These are phyloP conservation scores for Nemania diffusa DNA, from an alignment of 2,329 filamentous ascomycete genomes.

Conservation along the genomic window DNA sequence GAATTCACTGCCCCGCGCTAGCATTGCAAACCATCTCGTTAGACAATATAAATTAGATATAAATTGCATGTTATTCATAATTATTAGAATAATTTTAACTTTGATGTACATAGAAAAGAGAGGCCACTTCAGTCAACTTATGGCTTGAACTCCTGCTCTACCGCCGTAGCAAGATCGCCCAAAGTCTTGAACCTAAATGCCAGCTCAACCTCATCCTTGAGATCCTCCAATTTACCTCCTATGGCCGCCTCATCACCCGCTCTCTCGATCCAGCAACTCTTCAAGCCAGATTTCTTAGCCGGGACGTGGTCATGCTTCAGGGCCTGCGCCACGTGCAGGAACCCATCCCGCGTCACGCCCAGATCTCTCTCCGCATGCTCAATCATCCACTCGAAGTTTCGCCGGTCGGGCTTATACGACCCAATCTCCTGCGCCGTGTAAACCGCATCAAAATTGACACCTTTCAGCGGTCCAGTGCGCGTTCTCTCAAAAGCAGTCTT, in stretches of 20 bases:
- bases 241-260: constrained; percentile 52
- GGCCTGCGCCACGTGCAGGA: constrained; percentile 71
- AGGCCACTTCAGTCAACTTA: no score
- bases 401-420: constrained; percentile 73
- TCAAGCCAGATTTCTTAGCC: constrained; percentile 67
- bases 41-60: no score
- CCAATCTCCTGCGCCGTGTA: constrained; percentile 78
- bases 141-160: constrained; percentile 48
- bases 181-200: constrained; percentile 69
- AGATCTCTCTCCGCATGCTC: constrained; percentile 63
- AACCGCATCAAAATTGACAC: constrained; percentile 66
- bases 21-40: no score
- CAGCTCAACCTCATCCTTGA: constrained; percentile 49
- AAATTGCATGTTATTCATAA: no score
- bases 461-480: constrained; percentile 58
- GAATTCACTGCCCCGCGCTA: no score
- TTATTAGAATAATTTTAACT: no score
- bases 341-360: constrained; percentile 60
- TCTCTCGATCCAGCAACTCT: constrained; percentile 67
- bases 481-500: constrained; percentile 59
- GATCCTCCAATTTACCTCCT: constrained; percentile 51
- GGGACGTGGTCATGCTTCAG: constrained; percentile 77
- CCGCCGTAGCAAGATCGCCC: constrained; percentile 68
- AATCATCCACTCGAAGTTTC: constrained; percentile 75
- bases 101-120: no score